A percentile compares a stretch with the other conserved stretches of the same genome.
phyloP scores from a whole-genome alignment of 2,329 filamentous ascomycete genomes.

The Ceratocystis colombiana region DNA sequence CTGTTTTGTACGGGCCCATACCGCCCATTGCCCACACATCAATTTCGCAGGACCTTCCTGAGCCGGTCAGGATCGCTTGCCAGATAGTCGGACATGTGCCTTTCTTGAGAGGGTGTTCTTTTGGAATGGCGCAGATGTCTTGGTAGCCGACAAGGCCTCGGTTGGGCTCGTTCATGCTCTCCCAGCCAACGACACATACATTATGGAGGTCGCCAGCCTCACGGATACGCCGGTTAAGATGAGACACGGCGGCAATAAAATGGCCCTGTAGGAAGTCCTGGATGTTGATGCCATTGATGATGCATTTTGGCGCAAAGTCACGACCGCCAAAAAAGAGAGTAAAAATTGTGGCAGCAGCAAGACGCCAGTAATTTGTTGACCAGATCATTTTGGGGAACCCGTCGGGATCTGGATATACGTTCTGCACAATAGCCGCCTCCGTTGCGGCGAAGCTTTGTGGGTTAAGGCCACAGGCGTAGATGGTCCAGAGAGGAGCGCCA shows the following conservation, averaged over 20 bases:
- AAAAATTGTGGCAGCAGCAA: conserved; percentile 83
- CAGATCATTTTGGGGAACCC: conserved; percentile 98
- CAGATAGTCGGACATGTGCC: conserved; percentile 88
- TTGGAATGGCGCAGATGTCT: conserved; percentile 71
- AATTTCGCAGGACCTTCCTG: conserved; percentile 79
- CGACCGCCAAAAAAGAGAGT: conserved; percentile 85
- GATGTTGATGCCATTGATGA: conserved; percentile 90
- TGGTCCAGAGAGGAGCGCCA: conserved; percentile 92
- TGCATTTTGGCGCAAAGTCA: conserved; percentile 90
- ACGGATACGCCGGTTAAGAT: conserved; percentile 73
- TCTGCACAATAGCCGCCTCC: conserved; percentile 88
- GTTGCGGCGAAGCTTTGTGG: conserved; percentile 75
- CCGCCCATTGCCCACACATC: conserved; percentile 90
- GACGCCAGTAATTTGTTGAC: conserved; percentile 89
- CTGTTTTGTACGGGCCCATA: conserved; percentile 83
- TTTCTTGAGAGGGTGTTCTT: conserved; percentile 83
- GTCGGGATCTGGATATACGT: conserved; percentile 75
- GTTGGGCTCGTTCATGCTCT: conserved; percentile 92
- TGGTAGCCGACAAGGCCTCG: conserved; percentile 73
- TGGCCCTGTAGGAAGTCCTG: conserved; percentile 89
- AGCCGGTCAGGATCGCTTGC: conserved; percentile 87
- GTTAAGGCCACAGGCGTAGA: conserved; percentile 88
- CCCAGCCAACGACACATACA: conserved; percentile 85
- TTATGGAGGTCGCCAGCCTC: conserved; percentile 84
- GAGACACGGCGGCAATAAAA: conserved; percentile 67